These are phyloP conservation scores for Alternaria panax DNA, from an alignment of 2,329 filamentous ascomycete genomes.

Conservation along the genomic window DNA sequence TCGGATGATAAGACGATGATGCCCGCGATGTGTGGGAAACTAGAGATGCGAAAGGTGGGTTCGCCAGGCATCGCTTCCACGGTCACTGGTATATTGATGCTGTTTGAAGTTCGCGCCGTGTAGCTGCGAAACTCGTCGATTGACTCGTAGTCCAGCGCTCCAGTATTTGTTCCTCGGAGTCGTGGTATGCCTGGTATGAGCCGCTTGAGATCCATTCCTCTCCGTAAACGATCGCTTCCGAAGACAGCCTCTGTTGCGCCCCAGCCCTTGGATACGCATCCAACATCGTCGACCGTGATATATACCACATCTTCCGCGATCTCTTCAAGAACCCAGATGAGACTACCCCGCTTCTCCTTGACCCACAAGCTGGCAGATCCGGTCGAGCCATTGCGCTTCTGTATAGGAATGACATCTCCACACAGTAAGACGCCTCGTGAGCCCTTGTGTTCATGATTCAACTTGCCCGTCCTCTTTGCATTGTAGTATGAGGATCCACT, in stretches of 20 bases:
- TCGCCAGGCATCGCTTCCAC: conserved; percentile 75
- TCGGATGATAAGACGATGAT: conserved; percentile 90
- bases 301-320: conserved; percentile 92
- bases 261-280: conserved; percentile 71
- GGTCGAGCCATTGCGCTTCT: conserved; percentile 89
- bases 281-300: conserved; percentile 78
- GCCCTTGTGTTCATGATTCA: conserved; percentile 74
- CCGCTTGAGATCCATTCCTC: conserved; percentile 76
- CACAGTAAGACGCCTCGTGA: conserved; percentile 91
- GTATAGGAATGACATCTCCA: conserved; percentile 97
- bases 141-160: conserved; percentile 79
- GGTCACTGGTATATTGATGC: conserved; percentile 83
- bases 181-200: conserved; percentile 85
- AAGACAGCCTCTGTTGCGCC: conserved; percentile 89
- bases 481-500: conserved; percentile 57
- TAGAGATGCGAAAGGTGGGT: conserved; percentile 82
- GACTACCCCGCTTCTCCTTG: conserved; percentile 90
- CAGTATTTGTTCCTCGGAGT: conserved; percentile 73
- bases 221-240: conserved; percentile 72
- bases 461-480: conserved; percentile 60
- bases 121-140: conserved; percentile 78
- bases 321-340: conserved; percentile 98
- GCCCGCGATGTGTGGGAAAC: conserved; percentile 95
- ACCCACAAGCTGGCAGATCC: conserved; percentile 98
- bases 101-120: conserved; percentile 79